These are phyloP conservation scores for Cordyceps cateniannulata DNA, from an alignment of 2,329 filamentous ascomycete species.

Conservation along the genomic window DNA sequence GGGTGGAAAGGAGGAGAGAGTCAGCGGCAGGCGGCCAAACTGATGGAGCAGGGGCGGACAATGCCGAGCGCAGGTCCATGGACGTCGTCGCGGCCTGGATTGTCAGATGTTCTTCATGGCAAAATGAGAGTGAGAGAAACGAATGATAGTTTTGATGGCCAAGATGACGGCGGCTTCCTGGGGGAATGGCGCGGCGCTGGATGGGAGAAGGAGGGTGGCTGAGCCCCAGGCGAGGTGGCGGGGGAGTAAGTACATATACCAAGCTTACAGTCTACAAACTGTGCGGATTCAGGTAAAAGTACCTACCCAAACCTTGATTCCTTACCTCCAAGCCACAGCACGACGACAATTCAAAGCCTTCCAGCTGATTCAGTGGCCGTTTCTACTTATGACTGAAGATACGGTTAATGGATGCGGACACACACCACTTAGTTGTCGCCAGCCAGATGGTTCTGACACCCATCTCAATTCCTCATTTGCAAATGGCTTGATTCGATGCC, in stretches of 20 bases:
- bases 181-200: not conserved
- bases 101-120: constrained; percentile 2
- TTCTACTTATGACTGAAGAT: too few species aligned
- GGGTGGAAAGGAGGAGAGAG: not conserved
- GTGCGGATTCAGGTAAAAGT: too few species aligned
- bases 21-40: not conserved
- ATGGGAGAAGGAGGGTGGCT: not conserved
- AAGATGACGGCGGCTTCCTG: not conserved
- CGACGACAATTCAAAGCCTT: too few species aligned
- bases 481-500: too few species aligned
- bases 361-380: too few species aligned
- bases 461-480: too few species aligned
- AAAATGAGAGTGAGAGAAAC: not conserved
- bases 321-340: too few species aligned
- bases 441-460: too few species aligned
- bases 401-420: too few species aligned
- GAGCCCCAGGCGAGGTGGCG: not conserved
- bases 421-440: too few species aligned
- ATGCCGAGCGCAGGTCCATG: constrained; percentile 1
- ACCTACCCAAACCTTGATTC: too few species aligned
- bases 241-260: not conserved
- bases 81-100: not conserved
- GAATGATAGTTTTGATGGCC: not conserved
- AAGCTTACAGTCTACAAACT: too few species aligned
- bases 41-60: not conserved